phyloP scores from a whole-genome alignment of 805 yeast species.

The Candida corydali region DNA sequence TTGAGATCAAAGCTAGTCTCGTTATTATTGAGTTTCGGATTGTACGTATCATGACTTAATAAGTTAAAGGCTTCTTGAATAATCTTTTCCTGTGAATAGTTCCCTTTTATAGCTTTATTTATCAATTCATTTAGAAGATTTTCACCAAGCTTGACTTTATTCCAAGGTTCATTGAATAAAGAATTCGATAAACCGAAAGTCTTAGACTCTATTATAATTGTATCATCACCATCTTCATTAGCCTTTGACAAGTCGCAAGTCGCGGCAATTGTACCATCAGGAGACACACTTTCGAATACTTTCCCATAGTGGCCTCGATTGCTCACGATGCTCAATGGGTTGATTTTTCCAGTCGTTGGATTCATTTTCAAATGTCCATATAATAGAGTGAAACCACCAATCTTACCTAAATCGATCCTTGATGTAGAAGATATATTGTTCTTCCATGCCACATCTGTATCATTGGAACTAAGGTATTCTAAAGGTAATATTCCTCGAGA shows the following conservation, averaged over 20 bases:
- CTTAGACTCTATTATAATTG: conserved; percentile 17
- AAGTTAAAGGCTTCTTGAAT: conserved; percentile 51
- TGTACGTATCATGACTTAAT: conserved; percentile 43
- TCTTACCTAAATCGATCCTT: conserved; percentile 18
- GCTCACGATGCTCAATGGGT: conserved; percentile 44
- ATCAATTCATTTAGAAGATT: conserved; percentile 19
- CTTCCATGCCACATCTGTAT: conserved; percentile 45
- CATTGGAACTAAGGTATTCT: conserved; percentile 35
- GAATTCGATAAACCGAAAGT: conserved; percentile 69
- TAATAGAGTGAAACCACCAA: conserved; percentile 64
- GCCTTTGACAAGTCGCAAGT: background rate
- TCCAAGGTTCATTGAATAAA: conserved; percentile 67
- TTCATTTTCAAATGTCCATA: conserved; percentile 45
- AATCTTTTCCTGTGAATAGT: conserved; percentile 35
- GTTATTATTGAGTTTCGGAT: conserved; percentile 11
- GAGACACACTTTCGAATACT: conserved; percentile 20
- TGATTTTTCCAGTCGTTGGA: conserved; percentile 17
- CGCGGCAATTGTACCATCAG: background rate
- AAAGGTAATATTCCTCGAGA: conserved; percentile 54
- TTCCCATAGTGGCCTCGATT: conserved; percentile 44
- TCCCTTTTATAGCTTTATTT: conserved; percentile 12
- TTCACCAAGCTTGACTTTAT: conserved; percentile 57
- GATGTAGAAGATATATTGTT: conserved; percentile 17
- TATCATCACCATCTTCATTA: conserved; percentile 1
- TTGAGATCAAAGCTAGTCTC: conserved; percentile 18